A percentile compares a stretch with the other conserved stretches of the same genome.
Evolutionary conservation across 805 yeast species (phyloP).

Genomic region (Starmerella stellata): DNA sequence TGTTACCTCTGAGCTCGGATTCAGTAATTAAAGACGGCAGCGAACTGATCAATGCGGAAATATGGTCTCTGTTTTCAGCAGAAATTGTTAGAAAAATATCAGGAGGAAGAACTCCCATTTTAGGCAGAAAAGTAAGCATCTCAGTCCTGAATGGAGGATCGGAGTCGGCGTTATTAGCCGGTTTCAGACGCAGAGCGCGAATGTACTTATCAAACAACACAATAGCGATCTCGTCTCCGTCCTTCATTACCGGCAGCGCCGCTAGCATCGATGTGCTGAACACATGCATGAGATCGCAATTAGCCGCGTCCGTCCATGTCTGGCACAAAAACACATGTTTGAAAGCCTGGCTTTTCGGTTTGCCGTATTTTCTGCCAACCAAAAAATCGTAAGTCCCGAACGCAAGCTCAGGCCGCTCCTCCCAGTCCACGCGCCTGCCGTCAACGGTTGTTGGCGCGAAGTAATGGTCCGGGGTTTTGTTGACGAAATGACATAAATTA

Average conservation of each 20-base stretch:
- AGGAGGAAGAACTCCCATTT: constrained; percentile 47
- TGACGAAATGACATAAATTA: constrained; percentile 70
- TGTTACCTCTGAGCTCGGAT: constrained; percentile 35
- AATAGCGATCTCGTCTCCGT: constrained; percentile 40
- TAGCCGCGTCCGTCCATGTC: constrained; percentile 39
- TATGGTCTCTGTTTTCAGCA: not conserved
- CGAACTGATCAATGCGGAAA: constrained; percentile 44
- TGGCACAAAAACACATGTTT: constrained; percentile 63
- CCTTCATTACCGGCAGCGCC: constrained; percentile 24
- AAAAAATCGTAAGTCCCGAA: constrained; percentile 71
- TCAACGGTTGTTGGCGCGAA: constrained; percentile 40
- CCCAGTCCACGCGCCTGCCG: constrained; percentile 46
- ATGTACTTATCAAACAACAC: constrained; percentile 57
- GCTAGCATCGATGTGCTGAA: constrained; percentile 52
- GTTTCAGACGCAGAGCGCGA: constrained; percentile 35
- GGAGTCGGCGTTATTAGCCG: not conserved
- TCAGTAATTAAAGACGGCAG: constrained; percentile 32
- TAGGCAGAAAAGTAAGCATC: constrained; percentile 27
- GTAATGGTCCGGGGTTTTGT: constrained; percentile 50
- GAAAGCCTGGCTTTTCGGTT: constrained; percentile 23
- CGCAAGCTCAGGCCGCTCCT: constrained; percentile 53
- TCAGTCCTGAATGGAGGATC: no score
- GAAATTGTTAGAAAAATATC: constrained; percentile 38
- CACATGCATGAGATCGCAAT: constrained; percentile 37
- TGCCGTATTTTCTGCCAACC: constrained; percentile 51